Evolutionary conservation across 495 filamentous ascomycete genomes (phyloP).

Genomic region (Penicillium desertorum): DNA sequence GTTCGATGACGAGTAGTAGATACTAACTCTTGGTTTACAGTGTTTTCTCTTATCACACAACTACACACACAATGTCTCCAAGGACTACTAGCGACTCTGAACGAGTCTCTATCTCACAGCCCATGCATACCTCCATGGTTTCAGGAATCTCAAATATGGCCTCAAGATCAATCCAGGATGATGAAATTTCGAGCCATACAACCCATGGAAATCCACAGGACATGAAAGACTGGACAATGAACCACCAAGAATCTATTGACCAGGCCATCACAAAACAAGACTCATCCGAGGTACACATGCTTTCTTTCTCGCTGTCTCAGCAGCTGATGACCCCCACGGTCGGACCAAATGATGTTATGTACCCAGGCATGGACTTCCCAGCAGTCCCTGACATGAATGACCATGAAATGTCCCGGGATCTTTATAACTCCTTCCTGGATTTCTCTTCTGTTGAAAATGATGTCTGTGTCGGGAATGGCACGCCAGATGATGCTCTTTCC

Average conservation of each 20-base stretch:
- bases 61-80: conserved; percentile 38
- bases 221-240: conserved; percentile 44
- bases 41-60: conserved; percentile 20
- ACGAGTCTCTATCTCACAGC: conserved; percentile 38
- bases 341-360: conserved; percentile 49
- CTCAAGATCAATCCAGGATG: conserved; percentile 48
- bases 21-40: conserved; percentile 44
- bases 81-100: conserved; percentile 41
- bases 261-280: conserved; percentile 42
- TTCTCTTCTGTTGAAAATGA: conserved; percentile 48
- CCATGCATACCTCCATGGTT: conserved; percentile 40
- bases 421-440: conserved; percentile 45
- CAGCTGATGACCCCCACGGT: conserved; percentile 46
- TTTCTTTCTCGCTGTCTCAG: conserved; percentile 48
- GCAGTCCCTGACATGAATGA: conserved; percentile 42
- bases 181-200: conserved; percentile 48
- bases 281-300: conserved; percentile 48
- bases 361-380: conserved; percentile 45
- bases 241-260: conserved; percentile 42
- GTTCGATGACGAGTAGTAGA: conserved; percentile 19
- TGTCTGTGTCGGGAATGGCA: conserved; percentile 39
- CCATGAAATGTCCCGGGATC: conserved; percentile 43
- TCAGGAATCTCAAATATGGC: conserved; percentile 43
- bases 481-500: conserved; percentile 45
- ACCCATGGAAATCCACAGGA: conserved; percentile 40